A percentile compares a stretch with the other conserved stretches of the same genome.
These are phyloP conservation scores for Wallemia mellicola DNA, from an alignment of 1,284 basidiomycete species.

Conservation along the genomic window DNA sequence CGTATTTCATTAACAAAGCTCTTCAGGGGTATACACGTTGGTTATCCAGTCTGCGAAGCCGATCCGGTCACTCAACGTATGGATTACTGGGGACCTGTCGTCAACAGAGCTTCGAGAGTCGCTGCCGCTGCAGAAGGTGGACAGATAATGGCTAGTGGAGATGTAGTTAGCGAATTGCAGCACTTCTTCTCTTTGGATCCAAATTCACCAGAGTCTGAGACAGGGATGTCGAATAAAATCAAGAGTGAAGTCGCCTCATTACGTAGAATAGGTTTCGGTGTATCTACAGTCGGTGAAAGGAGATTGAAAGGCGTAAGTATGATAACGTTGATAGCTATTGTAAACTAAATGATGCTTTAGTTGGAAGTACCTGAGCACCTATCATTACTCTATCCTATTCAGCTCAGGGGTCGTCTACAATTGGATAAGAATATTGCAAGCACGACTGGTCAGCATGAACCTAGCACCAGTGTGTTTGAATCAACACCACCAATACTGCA, in stretches of 20 bases:
- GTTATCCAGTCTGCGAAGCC: slow-evolving; percentile 61
- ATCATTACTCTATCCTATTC: slow-evolving; percentile 51
- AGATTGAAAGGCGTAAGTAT: slow-evolving; percentile 75
- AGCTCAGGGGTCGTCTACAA: slow-evolving; percentile 40
- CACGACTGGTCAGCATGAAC: slow-evolving; percentile 18
- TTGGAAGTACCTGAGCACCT: slow-evolving; percentile 41
- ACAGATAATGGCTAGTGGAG: slow-evolving; percentile 74
- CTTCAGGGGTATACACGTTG: slow-evolving; percentile 53
- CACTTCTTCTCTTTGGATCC: slow-evolving; percentile 6
- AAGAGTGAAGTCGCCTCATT: slow-evolving; percentile 17
- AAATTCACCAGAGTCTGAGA: slow-evolving; percentile 3
- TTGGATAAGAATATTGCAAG: slow-evolving; percentile 19
- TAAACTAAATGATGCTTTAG: slow-evolving; percentile 1
- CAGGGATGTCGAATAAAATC: slow-evolving; percentile 13
- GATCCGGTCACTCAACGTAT: slow-evolving; percentile 86
- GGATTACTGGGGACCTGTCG: slow-evolving; percentile 90
- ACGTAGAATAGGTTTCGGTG: slow-evolving; percentile 37
- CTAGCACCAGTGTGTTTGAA: slow-evolving; percentile 18
- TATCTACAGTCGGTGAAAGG: slow-evolving; percentile 55
- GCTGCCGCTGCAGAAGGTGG: slow-evolving; percentile 61
- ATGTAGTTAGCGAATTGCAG: slow-evolving; percentile 59
- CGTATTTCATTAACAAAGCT: no score
- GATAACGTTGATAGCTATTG: slow-evolving; percentile 1
- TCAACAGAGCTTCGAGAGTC: slow-evolving; percentile 71
- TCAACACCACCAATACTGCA: slow-evolving; percentile 33